Conservation (phyloP, 805 yeast species). For the Lachancea waltii region DNA sequence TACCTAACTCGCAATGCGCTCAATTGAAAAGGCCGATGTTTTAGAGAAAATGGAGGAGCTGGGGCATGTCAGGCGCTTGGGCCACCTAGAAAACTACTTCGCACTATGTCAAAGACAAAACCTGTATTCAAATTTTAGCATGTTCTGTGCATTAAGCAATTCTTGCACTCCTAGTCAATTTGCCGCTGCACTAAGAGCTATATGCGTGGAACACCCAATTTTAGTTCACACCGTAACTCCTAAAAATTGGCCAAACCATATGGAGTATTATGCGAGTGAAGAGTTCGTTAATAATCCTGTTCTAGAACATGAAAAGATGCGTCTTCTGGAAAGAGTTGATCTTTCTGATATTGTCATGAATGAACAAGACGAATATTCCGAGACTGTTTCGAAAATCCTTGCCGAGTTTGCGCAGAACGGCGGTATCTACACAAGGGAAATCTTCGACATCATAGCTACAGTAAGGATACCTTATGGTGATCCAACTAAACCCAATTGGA, state of each 20-base stretch:
- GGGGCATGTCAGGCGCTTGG: slow-evolving; percentile 30
- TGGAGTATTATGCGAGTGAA: slow-evolving; percentile 17
- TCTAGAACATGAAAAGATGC: slow-evolving; percentile 21
- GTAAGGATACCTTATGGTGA: slow-evolving; percentile 18
- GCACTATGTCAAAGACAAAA: slow-evolving; percentile 21
- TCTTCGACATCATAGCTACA: slow-evolving; percentile 13
- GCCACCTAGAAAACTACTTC: slow-evolving; percentile 24
- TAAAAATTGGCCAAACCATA: slow-evolving; percentile 14
- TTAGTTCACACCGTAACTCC: slow-evolving; percentile 20
- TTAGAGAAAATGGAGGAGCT: slow-evolving; percentile 11
- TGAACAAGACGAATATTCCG: slow-evolving; percentile 17
- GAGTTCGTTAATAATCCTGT: slow-evolving; percentile 17
- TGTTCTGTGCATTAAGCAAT: slow-evolving; percentile 18
- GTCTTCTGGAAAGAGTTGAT: slow-evolving; percentile 13
- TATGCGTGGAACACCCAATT: slow-evolving; percentile 18
- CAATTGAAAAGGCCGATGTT: no score
- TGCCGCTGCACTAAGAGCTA: slow-evolving; percentile 14
- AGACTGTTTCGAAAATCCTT: slow-evolving; percentile 6
- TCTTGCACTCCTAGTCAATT: slow-evolving; percentile 9
- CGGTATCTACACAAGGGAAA: slow-evolving; percentile 8
- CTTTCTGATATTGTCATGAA: slow-evolving; percentile 20
- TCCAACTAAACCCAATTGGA: slow-evolving; percentile 21
- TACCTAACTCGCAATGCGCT: no score
- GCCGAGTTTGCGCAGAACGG: slow-evolving; percentile 12
- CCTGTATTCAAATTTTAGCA: slow-evolving; percentile 20